Evolutionary conservation across 2,329 filamentous ascomycete species (phyloP).

Genomic region (Ophiostoma quercus): DNA sequence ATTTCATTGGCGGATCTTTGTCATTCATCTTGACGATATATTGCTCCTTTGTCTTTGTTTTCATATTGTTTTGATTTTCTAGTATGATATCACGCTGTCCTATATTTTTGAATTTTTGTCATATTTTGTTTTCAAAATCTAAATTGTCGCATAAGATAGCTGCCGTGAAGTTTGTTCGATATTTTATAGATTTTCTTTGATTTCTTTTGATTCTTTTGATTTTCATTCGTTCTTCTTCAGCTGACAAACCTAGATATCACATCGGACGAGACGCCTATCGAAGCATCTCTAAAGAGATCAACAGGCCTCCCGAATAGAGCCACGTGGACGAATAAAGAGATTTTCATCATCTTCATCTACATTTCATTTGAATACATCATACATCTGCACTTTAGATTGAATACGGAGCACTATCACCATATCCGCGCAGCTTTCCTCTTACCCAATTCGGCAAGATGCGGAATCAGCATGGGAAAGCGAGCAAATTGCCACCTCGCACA

Average conservation of each 20-base stretch:
- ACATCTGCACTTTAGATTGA: neutral
- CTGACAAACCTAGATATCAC: neutral
- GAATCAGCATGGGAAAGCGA: slow-evolving; percentile 3
- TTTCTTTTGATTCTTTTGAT: too few relatives aligned
- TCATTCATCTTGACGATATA: neutral
- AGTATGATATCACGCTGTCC: neutral
- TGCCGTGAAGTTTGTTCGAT: neutral
- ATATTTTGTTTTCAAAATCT: neutral
- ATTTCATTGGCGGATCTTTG: neutral
- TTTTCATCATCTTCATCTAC: neutral
- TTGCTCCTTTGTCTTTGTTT: neutral
- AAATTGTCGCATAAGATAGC: neutral
- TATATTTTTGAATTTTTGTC: too few relatives aligned
- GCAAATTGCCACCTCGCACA: neutral
- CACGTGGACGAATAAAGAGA: slow-evolving; percentile 8
- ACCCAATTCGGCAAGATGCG: neutral
- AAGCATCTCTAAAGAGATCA: neutral
- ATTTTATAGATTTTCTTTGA: neutral
- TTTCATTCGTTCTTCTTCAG: too few relatives aligned
- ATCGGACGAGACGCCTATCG: neutral
- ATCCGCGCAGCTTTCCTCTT: neutral
- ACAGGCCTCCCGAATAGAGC: neutral
- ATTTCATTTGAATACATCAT: neutral
- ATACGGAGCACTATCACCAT: neutral
- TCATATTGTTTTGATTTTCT: neutral